phyloP scores from a whole-genome alignment of 2,329 filamentous ascomycete genomes.

The Penicillium aurantiogriseum region DNA sequence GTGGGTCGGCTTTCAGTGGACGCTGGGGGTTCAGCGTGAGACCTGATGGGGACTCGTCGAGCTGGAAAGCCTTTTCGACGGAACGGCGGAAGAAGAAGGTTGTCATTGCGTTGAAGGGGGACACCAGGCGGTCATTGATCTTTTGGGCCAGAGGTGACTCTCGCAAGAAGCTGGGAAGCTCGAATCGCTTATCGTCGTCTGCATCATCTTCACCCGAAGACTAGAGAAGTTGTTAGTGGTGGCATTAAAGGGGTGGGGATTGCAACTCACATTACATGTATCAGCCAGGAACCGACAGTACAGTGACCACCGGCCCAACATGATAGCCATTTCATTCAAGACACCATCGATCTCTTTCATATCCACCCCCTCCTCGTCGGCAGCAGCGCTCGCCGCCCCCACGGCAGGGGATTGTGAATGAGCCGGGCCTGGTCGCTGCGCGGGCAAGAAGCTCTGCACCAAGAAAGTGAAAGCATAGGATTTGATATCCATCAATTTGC shows the following conservation, averaged over 20 bases:
- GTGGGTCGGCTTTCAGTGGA: slow-evolving; percentile 72
- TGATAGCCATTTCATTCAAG: slow-evolving; percentile 82
- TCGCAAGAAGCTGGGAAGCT: slow-evolving; percentile 69
- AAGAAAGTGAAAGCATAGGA: slow-evolving; percentile 97
- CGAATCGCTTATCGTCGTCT: slow-evolving; percentile 57
- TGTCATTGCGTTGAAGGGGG: slow-evolving; percentile 86
- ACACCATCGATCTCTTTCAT: slow-evolving; percentile 94
- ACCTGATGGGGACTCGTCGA: slow-evolving; percentile 82
- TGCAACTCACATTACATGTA: slow-evolving; percentile 70
- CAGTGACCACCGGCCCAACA: slow-evolving; percentile 90
- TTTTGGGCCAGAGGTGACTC: slow-evolving; percentile 81
- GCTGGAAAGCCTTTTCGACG: slow-evolving; percentile 94
- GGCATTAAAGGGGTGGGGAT: neutral
- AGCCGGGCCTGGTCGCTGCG: slow-evolving; percentile 65
- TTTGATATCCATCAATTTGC: slow-evolving; percentile 90
- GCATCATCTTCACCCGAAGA: slow-evolving; percentile 49
- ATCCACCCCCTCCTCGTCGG: slow-evolving; percentile 89
- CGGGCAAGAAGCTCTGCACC: slow-evolving; percentile 85
- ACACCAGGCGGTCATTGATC: slow-evolving; percentile 68
- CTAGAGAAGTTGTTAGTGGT: slow-evolving; percentile 12
- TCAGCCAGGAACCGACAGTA: slow-evolving; percentile 85
- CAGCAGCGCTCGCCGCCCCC: slow-evolving; percentile 50
- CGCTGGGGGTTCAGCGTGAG: slow-evolving; percentile 73
- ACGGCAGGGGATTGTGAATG: slow-evolving; percentile 74
- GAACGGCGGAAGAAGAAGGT: slow-evolving; percentile 96